A percentile compares a stretch with the other conserved stretches of the same genome.
Evolutionary conservation across 2,329 filamentous ascomycete species (phyloP).

Genomic region (Pseudogymnoascus sp.): DNA sequence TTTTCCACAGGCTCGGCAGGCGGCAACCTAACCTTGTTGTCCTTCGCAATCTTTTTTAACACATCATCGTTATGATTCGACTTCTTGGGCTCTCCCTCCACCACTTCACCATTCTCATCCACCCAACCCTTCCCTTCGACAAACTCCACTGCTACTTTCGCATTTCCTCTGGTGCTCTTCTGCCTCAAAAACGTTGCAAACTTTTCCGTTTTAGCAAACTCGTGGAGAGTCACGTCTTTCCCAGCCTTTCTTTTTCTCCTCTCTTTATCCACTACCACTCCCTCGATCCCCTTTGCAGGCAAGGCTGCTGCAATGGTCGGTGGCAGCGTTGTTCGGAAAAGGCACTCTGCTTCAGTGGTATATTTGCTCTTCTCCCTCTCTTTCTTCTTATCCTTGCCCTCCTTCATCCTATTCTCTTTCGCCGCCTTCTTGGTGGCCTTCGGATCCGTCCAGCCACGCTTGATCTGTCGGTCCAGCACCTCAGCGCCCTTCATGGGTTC

Average conservation of each 20-base stretch:
- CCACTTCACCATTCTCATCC: constrained; percentile 65
- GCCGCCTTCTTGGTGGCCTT: constrained; percentile 42
- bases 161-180: constrained; percentile 35
- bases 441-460: constrained; percentile 40
- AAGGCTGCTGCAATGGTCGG: constrained; percentile 40
- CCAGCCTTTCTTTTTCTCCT: constrained; percentile 55
- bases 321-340: constrained; percentile 76
- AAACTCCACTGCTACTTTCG: constrained; percentile 49
- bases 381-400: constrained; percentile 44
- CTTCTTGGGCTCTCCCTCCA: constrained; percentile 44
- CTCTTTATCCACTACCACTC: constrained; percentile 37
- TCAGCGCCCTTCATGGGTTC: constrained; percentile 59
- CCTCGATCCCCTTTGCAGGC: constrained; percentile 27
- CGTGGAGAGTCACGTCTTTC: constrained; percentile 66
- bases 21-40: not conserved
- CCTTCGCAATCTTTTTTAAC: constrained; percentile 7
- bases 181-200: constrained; percentile 71
- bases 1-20: not conserved
- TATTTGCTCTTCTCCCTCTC: constrained; percentile 65
- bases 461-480: constrained; percentile 45
- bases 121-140: constrained; percentile 86
- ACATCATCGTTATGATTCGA: constrained; percentile 16
- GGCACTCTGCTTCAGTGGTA: constrained; percentile 69
- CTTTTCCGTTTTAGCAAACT: constrained; percentile 79
- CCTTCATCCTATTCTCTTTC: constrained; percentile 35